Evolutionary conservation across 164 flowering plant genomes (phyloP), one percentile per base, ranked within the genome.

Genomic region (Annona cherimola): DNA sequence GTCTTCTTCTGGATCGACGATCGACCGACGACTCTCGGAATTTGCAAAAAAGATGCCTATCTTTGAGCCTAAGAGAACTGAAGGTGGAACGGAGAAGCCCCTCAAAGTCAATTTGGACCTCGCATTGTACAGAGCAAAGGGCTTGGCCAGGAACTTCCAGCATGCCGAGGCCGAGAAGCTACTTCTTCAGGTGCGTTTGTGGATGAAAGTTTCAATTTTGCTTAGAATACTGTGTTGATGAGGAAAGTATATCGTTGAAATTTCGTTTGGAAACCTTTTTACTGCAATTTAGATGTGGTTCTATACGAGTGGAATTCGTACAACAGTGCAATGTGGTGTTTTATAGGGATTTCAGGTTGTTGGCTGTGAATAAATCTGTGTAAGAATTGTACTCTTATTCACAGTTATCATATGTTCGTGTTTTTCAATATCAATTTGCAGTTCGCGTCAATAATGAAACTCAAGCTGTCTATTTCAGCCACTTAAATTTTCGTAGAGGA

Each of bases 21-120:
- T 84, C 41, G 94, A 88, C 54, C 83, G 63, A 1, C 79, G 86
- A 6, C 88, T 91, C 11, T 72, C 80, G 3, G 74, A 87, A 55
- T 80, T 90, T 42, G 93, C 97, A 4, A 88, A 87, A 83, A 92
- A 90, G 82, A 80, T 88, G 84, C 88, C 92, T 2, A 85, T 90
- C 1, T 92, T 92, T 76, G 95, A 92, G 79, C 99, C 99, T 6
- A 83, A 79, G 42, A 84, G 88, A 68, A 80, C 79, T 2, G 85
- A 79, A 9, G 70, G 75, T 54, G 68, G 78, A 20, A 42, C 83
- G 19, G 84, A 85, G 74, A 79, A 81, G 86, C 96, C 91, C 1
- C 87, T 92, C 20, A 26, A 39, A 18, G 82, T 94, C 72, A 92
- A 94, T 74, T 81, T 92, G 89, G 97, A 89, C 74, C 79, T 94